A percentile compares a stretch with the other conserved stretches of the same genome.
Evolutionary conservation across 2,329 filamentous ascomycete species (phyloP).

Genomic region (Fragosphaeria purpurea): DNA sequence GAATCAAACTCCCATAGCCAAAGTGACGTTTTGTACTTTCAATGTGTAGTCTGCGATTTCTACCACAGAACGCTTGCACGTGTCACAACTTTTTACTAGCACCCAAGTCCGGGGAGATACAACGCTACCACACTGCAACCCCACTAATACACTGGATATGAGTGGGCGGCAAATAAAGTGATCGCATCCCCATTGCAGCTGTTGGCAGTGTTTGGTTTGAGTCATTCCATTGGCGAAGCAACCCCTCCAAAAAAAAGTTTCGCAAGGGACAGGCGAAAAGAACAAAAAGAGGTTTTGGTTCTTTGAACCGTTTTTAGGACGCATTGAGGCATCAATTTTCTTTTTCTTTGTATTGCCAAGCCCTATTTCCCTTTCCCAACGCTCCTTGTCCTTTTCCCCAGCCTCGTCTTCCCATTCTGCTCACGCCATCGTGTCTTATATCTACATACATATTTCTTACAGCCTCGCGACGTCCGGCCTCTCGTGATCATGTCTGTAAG

Average conservation of each 20-base stretch:
- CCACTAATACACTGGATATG: neutral
- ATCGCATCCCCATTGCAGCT: too few species aligned
- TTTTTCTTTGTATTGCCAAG: neutral
- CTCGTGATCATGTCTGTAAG: conserved; percentile 24
- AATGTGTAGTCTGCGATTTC: too few species aligned
- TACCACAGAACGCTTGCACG: neutral
- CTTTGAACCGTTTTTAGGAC: conserved; percentile 5
- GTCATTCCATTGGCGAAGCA: neutral
- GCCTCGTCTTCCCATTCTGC: neutral
- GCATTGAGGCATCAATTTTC: conserved; percentile 19
- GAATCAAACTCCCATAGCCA: too few species aligned
- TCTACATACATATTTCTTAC: too few species aligned
- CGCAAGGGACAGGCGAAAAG: neutral
- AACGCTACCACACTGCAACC: neutral
- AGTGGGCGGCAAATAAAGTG: too few species aligned
- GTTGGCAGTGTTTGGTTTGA: too few species aligned
- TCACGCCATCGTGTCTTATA: neutral
- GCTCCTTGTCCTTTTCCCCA: too few species aligned
- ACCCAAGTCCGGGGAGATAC: too few species aligned
- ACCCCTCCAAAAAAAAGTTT: neutral
- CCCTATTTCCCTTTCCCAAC: too few species aligned
- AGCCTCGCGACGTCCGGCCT: neutral
- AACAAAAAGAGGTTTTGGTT: neutral
- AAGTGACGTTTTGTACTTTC: too few species aligned
- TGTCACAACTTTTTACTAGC: neutral